These are phyloP conservation scores for Colletotrichum lupini DNA, from an alignment of 2,329 filamentous ascomycete genomes.

Conservation along the genomic window DNA sequence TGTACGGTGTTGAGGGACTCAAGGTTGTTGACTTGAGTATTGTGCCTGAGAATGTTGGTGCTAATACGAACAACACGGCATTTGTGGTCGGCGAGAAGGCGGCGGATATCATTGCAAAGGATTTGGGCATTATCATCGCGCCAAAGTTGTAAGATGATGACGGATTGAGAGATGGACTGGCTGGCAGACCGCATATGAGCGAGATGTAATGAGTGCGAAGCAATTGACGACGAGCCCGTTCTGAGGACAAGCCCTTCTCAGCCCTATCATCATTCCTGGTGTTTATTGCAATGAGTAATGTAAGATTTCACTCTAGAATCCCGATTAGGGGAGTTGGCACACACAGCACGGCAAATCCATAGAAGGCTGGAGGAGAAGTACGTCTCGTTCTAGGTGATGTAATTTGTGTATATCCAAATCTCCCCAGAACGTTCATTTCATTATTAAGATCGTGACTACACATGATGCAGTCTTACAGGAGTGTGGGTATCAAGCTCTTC, in stretches of 20 bases:
- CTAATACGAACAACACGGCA: constrained; percentile 62
- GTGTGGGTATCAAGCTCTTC: neutral
- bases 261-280: neutral
- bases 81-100: constrained; percentile 60
- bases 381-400: neutral
- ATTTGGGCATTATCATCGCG: constrained; percentile 41
- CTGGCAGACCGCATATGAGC: neutral
- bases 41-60: constrained; percentile 52
- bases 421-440: neutral
- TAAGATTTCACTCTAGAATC: neutral
- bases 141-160: constrained; percentile 11
- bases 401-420: neutral
- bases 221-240: neutral
- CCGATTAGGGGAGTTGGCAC: neutral
- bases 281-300: neutral
- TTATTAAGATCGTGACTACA: neutral
- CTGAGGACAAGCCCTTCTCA: neutral
- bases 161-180: neutral
- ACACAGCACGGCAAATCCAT: no score
- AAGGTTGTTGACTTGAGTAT: constrained; percentile 55
- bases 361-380: neutral
- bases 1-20: constrained; percentile 54
- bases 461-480: neutral
- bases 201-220: neutral
- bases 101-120: constrained; percentile 52